Percentiles rank a stretch among this genome's conserved stretches.
Conservation (phyloP, 805 yeast genomes). For the Starmerella ratchasimensis region DNA sequence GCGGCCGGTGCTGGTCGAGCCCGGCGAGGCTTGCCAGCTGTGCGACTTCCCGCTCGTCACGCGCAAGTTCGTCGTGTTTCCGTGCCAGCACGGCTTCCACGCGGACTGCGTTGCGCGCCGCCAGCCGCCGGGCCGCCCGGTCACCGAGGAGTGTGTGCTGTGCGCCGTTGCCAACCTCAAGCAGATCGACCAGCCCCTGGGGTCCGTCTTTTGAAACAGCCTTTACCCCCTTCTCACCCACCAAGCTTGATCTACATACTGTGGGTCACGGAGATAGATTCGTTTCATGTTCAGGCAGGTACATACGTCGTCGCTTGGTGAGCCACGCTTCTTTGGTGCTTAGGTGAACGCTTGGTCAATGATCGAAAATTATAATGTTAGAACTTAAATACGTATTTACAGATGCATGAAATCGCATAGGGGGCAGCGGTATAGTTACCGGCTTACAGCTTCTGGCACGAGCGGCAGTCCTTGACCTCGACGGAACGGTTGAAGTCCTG, state of each 20-base stretch:
- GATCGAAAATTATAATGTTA: too few species aligned
- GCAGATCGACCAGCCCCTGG: constrained; percentile 49
- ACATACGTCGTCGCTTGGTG: too few species aligned
- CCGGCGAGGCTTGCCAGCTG: constrained; percentile 67
- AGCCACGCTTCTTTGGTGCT: too few species aligned
- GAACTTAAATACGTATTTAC: too few species aligned
- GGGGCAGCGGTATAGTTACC: neutral
- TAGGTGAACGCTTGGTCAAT: too few species aligned
- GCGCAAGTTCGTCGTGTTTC: constrained; percentile 65
- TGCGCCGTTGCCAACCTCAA: constrained; percentile 66
- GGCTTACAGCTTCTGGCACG: constrained; percentile 17
- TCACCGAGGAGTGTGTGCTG: constrained; percentile 53
- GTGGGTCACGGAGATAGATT: too few species aligned
- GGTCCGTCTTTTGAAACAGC: constrained; percentile 11
- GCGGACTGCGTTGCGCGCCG: constrained; percentile 47
- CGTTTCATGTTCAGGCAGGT: too few species aligned
- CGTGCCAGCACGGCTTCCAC: constrained; percentile 84
- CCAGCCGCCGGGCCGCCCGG: constrained; percentile 29
- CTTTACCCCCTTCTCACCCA: too few species aligned
- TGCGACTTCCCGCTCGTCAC: constrained; percentile 60
- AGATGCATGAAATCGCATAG: neutral
- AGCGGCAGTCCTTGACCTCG: constrained; percentile 20
- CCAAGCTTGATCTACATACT: too few species aligned
- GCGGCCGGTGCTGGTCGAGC: constrained; percentile 54
- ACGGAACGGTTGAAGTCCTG: constrained; percentile 54